Evolutionary conservation across 2,329 filamentous ascomycete genomes (phyloP).

Genomic region (Aspergillus aculeatinus): DNA sequence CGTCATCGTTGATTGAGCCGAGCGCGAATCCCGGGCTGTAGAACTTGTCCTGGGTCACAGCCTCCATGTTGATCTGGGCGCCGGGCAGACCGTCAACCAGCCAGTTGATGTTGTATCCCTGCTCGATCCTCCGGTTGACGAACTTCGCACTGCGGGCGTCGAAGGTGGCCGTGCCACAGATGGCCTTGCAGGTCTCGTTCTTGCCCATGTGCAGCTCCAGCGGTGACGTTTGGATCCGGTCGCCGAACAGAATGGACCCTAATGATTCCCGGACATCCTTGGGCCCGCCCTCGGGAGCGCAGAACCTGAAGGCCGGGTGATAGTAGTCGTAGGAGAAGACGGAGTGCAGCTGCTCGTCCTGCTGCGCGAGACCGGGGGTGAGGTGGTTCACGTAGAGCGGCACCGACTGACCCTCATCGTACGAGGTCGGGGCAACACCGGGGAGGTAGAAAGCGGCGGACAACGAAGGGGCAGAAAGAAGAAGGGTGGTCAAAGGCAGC

Average conservation of each 20-base stretch:
- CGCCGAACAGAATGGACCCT: slow-evolving; percentile 94
- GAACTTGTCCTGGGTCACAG: slow-evolving; percentile 72
- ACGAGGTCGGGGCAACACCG: slow-evolving; percentile 90
- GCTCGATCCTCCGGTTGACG: slow-evolving; percentile 75
- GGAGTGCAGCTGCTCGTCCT: slow-evolving; percentile 81
- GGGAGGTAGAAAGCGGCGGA: slow-evolving; percentile 87
- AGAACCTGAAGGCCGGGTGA: slow-evolving; percentile 82
- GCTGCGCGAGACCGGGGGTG: slow-evolving; percentile 74
- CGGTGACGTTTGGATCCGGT: slow-evolving; percentile 94
- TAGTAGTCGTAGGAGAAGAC: slow-evolving; percentile 98
- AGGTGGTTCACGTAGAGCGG: slow-evolving; percentile 91
- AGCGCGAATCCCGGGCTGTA: slow-evolving; percentile 91
- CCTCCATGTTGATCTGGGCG: slow-evolving; percentile 77
- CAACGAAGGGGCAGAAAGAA: slow-evolving; percentile 34
- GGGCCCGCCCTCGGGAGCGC: slow-evolving; percentile 72
- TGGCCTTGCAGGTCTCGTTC: slow-evolving; percentile 81
- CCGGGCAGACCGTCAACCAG: slow-evolving; percentile 91
- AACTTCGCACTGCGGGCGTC: slow-evolving; percentile 69
- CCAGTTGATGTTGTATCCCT: slow-evolving; percentile 93
- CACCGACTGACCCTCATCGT: slow-evolving; percentile 74
- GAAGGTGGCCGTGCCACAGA: slow-evolving; percentile 69
- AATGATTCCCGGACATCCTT: slow-evolving; percentile 82
- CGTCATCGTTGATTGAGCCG: slow-evolving; percentile 57
- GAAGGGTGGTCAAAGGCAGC: slow-evolving; percentile 29
- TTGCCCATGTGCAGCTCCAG: slow-evolving; percentile 83